phyloP scores from a whole-genome alignment of 73 alveolate genomes.

The Paramecium pentaurelia region DNA sequence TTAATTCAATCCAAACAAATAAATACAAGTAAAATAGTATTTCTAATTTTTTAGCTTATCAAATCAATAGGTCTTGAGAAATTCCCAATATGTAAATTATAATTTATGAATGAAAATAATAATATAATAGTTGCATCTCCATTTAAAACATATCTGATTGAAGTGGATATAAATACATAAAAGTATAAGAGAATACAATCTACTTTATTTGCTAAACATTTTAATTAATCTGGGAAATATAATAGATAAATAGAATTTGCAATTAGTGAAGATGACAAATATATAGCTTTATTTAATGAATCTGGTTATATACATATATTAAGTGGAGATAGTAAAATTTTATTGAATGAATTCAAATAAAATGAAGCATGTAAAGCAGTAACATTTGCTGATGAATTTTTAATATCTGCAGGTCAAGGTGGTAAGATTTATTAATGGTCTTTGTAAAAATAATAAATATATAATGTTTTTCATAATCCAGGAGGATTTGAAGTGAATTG shows the following conservation, averaged over 20 bases:
- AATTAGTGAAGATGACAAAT: constrained; percentile 36
- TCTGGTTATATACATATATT: constrained; percentile 52
- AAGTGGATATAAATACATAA: background rate
- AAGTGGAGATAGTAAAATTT: constrained; percentile 17
- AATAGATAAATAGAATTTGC: constrained; percentile 52
- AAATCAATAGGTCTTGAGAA: background rate
- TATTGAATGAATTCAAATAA: constrained; percentile 35
- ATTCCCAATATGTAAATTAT: background rate
- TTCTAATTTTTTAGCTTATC: background rate
- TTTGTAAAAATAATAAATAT: constrained; percentile 6
- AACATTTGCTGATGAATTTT: constrained; percentile 37
- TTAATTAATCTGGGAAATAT: background rate
- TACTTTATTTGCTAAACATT: background rate
- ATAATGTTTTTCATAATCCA: constrained; percentile 47
- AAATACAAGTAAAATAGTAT: background rate
- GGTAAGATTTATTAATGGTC: constrained; percentile 58
- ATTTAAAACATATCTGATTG: background rate
- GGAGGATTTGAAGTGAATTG: constrained; percentile 50
- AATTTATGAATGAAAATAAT: constrained; percentile 1
- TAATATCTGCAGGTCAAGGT: constrained; percentile 44
- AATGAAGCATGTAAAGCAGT: constrained; percentile 53
- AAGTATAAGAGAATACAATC: background rate
- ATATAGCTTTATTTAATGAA: constrained; percentile 50
- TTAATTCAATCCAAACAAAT: constrained; percentile 17
- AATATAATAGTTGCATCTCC: background rate